These are phyloP conservation scores for Pseudocercospora fuligena DNA, from an alignment of 2,329 filamentous ascomycete genomes.

Conservation along the genomic window DNA sequence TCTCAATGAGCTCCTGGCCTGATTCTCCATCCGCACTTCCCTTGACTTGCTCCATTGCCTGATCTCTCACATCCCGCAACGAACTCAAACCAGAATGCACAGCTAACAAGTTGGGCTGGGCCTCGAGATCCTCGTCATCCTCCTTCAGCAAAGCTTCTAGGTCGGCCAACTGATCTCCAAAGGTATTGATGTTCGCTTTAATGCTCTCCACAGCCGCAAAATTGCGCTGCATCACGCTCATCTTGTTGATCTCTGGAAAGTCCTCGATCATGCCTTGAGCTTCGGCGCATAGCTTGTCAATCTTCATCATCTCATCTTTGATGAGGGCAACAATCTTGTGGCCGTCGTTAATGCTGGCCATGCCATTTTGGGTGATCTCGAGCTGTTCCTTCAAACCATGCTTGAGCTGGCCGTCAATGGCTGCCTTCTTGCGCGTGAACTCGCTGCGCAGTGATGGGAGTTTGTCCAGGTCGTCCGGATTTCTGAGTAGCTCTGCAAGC, in stretches of 20 bases:
- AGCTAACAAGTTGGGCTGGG: slow-evolving; percentile 87
- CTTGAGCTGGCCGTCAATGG: slow-evolving; percentile 87
- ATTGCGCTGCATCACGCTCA: slow-evolving; percentile 93
- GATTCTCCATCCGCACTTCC: slow-evolving; percentile 76
- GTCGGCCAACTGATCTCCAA: slow-evolving; percentile 74
- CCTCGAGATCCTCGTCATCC: slow-evolving; percentile 84
- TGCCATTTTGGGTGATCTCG: slow-evolving; percentile 90
- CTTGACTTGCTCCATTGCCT: slow-evolving; percentile 95
- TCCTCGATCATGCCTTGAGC: slow-evolving; percentile 97
- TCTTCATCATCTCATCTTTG: slow-evolving; percentile 98
- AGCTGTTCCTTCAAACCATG: slow-evolving; percentile 89
- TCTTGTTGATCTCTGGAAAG: slow-evolving; percentile 88
- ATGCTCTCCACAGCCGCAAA: slow-evolving; percentile 93
- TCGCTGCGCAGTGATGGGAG: slow-evolving; percentile 87
- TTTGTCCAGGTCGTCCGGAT: slow-evolving; percentile 97
- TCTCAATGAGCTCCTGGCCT: slow-evolving; percentile 91
- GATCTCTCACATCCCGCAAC: slow-evolving; percentile 90
- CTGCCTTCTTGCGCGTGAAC: slow-evolving; percentile 90
- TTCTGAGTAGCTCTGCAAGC: slow-evolving; percentile 89
- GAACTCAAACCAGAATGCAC: slow-evolving; percentile 92
- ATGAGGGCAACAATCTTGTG: slow-evolving; percentile 91
- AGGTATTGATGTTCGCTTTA: slow-evolving; percentile 86
- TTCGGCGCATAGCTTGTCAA: slow-evolving; percentile 95
- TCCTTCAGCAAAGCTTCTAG: slow-evolving; percentile 79
- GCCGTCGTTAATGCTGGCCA: slow-evolving; percentile 84